Conservation (phyloP, 345 rosid species). For the Alliaria petiolata region DNA sequence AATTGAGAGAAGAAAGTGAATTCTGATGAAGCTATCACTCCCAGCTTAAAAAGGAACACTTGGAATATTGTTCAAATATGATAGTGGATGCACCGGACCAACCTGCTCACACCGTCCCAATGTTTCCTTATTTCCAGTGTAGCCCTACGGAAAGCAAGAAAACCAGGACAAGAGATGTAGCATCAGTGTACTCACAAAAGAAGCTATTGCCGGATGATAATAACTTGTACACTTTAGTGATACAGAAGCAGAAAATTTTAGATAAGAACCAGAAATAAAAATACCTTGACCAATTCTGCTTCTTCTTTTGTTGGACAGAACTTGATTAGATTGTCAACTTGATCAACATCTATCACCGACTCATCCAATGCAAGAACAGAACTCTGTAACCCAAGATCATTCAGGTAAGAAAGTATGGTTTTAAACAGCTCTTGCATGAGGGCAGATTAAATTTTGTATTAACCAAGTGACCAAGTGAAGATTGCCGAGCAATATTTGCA, state of each 20-base stretch:
- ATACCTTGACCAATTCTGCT: constrained; percentile 66
- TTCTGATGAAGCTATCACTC: not conserved
- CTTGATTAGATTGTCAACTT: constrained; percentile 76
- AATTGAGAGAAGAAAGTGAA: not conserved
- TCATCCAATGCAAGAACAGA: constrained; percentile 76
- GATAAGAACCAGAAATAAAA: constrained; percentile 12
- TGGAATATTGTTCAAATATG: not conserved
- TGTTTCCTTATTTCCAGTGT: constrained; percentile 55
- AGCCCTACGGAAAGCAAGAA: constrained; percentile 44
- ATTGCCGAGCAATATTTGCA: not conserved
- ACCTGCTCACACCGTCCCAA: constrained; percentile 90
- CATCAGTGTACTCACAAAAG: constrained; percentile 8
- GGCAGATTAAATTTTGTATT: not conserved
- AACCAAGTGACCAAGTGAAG: no score
- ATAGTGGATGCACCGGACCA: constrained; percentile 21
- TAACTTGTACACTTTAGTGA: not conserved
- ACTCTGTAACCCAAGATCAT: constrained; percentile 44
- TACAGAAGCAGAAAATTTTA: not conserved
- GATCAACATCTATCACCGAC: constrained; percentile 70
- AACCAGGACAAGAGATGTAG: constrained; percentile 16
- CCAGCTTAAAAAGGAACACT: not conserved
- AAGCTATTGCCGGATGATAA: not conserved
- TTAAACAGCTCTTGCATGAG: constrained; percentile 14
- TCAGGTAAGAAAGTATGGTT: constrained; percentile 14
- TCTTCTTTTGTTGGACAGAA: constrained; percentile 92